A percentile compares a stretch with the other conserved stretches of the same genome.
Conservation (phyloP, 768 basidiomycete species). For the Pisolithus marmoratus region DNA sequence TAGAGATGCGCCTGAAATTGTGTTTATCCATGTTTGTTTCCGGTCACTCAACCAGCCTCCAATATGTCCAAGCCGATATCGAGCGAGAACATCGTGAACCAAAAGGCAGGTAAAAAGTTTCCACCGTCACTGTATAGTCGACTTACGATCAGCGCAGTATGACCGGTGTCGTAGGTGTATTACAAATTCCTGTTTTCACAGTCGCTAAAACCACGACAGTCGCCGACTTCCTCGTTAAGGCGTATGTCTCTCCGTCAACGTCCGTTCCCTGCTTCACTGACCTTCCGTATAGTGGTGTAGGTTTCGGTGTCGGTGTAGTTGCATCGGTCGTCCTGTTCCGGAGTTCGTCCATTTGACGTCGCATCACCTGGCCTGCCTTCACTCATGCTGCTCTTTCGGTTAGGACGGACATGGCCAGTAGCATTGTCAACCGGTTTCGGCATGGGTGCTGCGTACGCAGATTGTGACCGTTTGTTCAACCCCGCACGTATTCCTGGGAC, state of each 20-base stretch:
- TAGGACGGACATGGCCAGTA: slow-evolving; percentile 92
- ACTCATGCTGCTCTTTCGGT: slow-evolving; percentile 1
- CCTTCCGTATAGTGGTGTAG: slow-evolving; percentile 57
- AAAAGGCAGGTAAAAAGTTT: slow-evolving; percentile 57
- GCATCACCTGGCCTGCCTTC: slow-evolving; percentile 1
- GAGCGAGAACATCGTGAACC: slow-evolving; percentile 84
- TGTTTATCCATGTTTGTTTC: slow-evolving; percentile 21
- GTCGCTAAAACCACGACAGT: slow-evolving; percentile 33
- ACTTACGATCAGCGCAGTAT: slow-evolving; percentile 42
- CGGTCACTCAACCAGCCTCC: slow-evolving; percentile 11
- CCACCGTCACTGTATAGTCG: not conserved
- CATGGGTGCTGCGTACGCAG: slow-evolving; percentile 79
- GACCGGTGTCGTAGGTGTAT: slow-evolving; percentile 74
- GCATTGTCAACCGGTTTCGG: slow-evolving; percentile 84
- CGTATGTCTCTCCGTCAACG: slow-evolving; percentile 42
- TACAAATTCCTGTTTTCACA: slow-evolving; percentile 14
- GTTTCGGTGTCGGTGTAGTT: slow-evolving; percentile 84
- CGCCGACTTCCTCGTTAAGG: slow-evolving; percentile 82
- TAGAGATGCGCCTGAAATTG: not conserved
- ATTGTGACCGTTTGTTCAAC: slow-evolving; percentile 93
- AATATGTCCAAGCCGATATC: slow-evolving; percentile 60
- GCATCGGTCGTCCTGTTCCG: slow-evolving; percentile 88
- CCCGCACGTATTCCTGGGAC: slow-evolving; percentile 84
- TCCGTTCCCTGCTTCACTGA: slow-evolving; percentile 2
- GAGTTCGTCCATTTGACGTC: slow-evolving; percentile 48